Base-by-base conservation (phyloP, 441 rosid species). In the Theobroma grandiflorum region DNA sequence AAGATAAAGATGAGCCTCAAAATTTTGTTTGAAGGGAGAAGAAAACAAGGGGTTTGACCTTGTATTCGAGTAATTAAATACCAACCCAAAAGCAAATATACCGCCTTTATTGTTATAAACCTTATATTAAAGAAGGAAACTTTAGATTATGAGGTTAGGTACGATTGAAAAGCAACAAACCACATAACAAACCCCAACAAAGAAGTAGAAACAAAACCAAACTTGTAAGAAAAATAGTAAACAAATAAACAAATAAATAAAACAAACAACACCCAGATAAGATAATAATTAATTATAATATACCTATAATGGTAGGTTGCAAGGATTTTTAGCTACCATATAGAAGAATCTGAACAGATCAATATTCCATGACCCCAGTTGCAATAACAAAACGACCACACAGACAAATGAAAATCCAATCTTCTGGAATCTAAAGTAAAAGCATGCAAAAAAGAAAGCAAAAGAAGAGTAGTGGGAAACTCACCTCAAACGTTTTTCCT, bases 41-140 rank as follows among this genome's bases (percentile, higher is more conserved):
- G 81, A 66, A 81, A 12, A 40, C 35, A 35, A 1, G 75, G 75
- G 35, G 64, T 85, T 88, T 84, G 89, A 90, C 91, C 83, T 66
- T 49, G 26, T 72, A 42, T 35, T 16, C 66, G 6, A 75, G 40
- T 42, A 43, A 31, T 67, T 35, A 38, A 65, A 38, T 52, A 72
- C 80, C 62, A 74, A 64, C 31, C 58, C 47, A 45, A 79, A 76
- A 74, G 67, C 75, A 78, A 79, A 75, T 43, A 58, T 52, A 35
- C 77, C 79, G 42, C 20, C 67, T 72, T 77, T 77, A 72, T 61
- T 59, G 15, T 59, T 47, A 47, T 31, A 40, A 52, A 33, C 18
- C 35, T 4, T 43, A 53, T 59, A 10, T 70, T 70, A 8, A 73
- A 50, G 71, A 68, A 8, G 31, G 37, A 75, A 43, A 16, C 42